phyloP scores from a whole-genome alignment of 129 eudicot genomes.

The Ambrosia artemisiifolia region DNA sequence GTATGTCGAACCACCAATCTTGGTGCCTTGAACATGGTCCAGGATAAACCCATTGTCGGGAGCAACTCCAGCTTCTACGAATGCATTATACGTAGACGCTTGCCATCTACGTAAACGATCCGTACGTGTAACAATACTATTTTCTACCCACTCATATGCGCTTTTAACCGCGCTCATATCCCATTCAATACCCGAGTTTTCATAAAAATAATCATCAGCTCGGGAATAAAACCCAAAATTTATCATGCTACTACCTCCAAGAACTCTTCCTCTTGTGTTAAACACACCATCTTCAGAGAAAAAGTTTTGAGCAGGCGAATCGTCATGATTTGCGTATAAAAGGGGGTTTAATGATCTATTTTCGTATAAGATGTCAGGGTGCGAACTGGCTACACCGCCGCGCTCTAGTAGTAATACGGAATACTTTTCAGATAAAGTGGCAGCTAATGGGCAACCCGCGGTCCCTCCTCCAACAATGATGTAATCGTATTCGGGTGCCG shows the following conservation, averaged over 20 bases:
- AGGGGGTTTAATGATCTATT: neutral
- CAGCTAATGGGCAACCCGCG: neutral
- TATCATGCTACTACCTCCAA: slow-evolving; percentile 1
- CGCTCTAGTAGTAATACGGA: neutral
- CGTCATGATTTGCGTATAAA: neutral
- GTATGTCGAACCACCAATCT: neutral
- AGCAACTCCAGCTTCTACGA: neutral
- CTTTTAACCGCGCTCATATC: neutral
- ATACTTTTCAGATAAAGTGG: neutral
- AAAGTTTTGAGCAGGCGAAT: neutral
- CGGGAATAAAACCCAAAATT: slow-evolving; percentile 5
- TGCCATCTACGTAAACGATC: neutral
- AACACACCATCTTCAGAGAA: slow-evolving; percentile 6
- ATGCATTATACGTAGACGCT: neutral
- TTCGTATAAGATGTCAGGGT: neutral
- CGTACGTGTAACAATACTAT: neutral
- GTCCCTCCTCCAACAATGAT: neutral
- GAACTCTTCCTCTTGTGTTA: slow-evolving; percentile 4
- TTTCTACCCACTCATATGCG: neutral
- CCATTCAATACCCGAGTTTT: slow-evolving; percentile 2
- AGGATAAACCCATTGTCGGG: neutral
- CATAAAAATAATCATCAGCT: neutral
- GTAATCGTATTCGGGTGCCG: neutral
- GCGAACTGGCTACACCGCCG: neutral
- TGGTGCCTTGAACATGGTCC: slow-evolving; percentile 7